These are phyloP conservation scores for Scenedesmus sp. DNA, from an alignment of 163 green algal species.

Conservation along the genomic window DNA sequence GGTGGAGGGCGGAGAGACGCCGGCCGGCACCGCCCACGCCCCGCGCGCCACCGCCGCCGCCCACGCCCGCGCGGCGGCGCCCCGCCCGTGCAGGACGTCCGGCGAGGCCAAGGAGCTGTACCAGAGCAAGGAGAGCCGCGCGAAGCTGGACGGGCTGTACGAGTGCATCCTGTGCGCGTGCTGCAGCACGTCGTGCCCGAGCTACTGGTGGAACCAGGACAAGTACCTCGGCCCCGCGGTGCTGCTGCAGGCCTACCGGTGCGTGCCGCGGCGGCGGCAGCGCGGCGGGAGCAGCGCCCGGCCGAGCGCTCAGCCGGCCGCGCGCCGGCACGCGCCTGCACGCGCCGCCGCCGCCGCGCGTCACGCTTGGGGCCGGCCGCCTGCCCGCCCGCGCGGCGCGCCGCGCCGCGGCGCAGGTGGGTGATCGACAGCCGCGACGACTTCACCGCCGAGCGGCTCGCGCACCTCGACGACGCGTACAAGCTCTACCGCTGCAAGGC, in stretches of 20 bases:
- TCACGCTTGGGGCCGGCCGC: too few species aligned
- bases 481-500: slow-evolving; percentile 98
- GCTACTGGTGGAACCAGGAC: slow-evolving; percentile 95
- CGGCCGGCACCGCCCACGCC: too few species aligned
- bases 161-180: slow-evolving; percentile 77
- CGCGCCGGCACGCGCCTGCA: too few species aligned
- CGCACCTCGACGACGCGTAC: slow-evolving; percentile 93
- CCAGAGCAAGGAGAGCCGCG: slow-evolving; percentile 90
- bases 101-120: slow-evolving; percentile 80
- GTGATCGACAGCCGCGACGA: slow-evolving; percentile 95
- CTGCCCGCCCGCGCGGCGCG: too few species aligned
- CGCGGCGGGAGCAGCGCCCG: too few species aligned
- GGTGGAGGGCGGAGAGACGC: too few species aligned
- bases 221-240: slow-evolving; percentile 98
- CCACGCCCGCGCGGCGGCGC: too few species aligned
- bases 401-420: slow-evolving; percentile 71
- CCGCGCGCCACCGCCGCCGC: too few species aligned
- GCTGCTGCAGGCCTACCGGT: slow-evolving; percentile 95
- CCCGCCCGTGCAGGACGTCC: too few species aligned
- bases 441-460: slow-evolving; percentile 89
- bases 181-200: slow-evolving; percentile 80
- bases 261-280: too few species aligned
- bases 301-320: too few species aligned
- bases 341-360: too few species aligned
- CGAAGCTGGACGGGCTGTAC: slow-evolving; percentile 98